Conservation (phyloP, 192 early-diverging fungal species). For the Mortierella alpina region DNA sequence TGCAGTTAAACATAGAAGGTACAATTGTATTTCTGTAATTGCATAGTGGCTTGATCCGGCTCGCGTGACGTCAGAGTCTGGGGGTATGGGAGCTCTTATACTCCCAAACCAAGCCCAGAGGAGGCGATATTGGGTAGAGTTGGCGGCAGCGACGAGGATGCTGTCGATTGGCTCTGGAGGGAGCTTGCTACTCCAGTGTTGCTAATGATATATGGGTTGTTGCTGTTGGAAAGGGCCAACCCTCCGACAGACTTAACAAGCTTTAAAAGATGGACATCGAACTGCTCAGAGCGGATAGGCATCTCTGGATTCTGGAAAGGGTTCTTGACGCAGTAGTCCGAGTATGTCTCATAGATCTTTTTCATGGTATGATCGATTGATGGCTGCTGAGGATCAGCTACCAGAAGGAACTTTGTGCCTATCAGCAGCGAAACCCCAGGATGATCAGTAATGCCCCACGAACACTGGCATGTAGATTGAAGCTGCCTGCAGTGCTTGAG, state of each 20-base stretch:
- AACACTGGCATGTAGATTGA: background rate
- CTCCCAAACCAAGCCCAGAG: slow-evolving; percentile 25
- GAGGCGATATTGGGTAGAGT: slow-evolving; percentile 43
- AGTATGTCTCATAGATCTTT: slow-evolving; percentile 87
- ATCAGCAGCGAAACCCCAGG: background rate
- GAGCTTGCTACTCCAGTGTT: background rate
- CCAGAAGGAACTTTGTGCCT: slow-evolving; percentile 96
- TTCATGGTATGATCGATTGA: slow-evolving; percentile 74
- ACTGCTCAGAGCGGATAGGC: slow-evolving; percentile 96
- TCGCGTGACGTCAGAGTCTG: too few relatives aligned
- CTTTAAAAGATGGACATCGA: slow-evolving; percentile 84
- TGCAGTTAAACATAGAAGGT: too few relatives aligned
- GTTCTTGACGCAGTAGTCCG: slow-evolving; percentile 98
- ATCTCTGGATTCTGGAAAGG: slow-evolving; percentile 99
- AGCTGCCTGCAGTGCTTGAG: background rate
- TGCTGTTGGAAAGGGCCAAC: slow-evolving; percentile 10
- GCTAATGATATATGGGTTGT: slow-evolving; percentile 16
- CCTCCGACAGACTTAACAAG: slow-evolving; percentile 66
- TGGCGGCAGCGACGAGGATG: slow-evolving; percentile 1
- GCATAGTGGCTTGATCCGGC: background rate
- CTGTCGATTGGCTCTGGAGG: background rate
- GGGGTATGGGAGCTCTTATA: too few relatives aligned
- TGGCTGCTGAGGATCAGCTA: slow-evolving; percentile 83
- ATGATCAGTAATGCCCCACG: too few relatives aligned
- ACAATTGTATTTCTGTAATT: background rate